phyloP scores from a whole-genome alignment of 345 rosid genomes.

The Salix dunnii region DNA sequence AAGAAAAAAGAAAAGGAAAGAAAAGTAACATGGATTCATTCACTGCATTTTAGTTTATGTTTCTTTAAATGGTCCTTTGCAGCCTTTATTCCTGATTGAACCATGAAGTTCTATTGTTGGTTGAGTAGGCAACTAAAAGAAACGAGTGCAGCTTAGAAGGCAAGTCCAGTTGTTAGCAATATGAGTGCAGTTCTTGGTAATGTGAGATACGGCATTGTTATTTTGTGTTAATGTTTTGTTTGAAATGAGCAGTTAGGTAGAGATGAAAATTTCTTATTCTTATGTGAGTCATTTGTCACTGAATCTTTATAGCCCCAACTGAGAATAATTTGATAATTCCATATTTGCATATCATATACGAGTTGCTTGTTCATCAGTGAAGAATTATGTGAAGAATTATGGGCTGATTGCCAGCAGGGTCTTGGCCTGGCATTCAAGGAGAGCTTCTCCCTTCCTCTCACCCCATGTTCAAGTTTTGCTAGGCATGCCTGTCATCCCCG shows the following conservation, averaged over 20 bases:
- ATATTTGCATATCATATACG: too few species aligned
- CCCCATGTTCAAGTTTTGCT: too few species aligned
- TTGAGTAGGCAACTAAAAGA: background rate
- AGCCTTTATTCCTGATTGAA: conserved; percentile 79
- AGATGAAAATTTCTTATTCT: background rate
- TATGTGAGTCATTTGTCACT: too few species aligned
- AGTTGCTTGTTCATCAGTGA: too few species aligned
- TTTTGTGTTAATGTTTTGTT: conserved; percentile 15
- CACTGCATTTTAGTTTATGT: background rate
- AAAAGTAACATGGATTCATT: background rate
- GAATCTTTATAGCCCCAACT: too few species aligned
- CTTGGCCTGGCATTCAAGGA: too few species aligned
- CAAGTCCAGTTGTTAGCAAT: conserved; percentile 17
- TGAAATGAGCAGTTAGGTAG: conserved; percentile 23
- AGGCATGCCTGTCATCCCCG: too few species aligned
- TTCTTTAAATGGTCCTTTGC: conserved; percentile 15
- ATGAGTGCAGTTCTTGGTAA: conserved; percentile 21
- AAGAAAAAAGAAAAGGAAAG: background rate
- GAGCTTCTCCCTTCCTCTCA: too few species aligned
- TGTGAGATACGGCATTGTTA: conserved; percentile 34
- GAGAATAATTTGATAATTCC: too few species aligned
- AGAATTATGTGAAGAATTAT: too few species aligned
- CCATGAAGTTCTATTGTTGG: conserved; percentile 34
- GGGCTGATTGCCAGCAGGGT: too few species aligned
- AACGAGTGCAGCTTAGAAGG: conserved; percentile 9